Evolutionary conservation across 805 yeast genomes (phyloP).

Genomic region (Saccharomycopsis oosterbeekiorum): DNA sequence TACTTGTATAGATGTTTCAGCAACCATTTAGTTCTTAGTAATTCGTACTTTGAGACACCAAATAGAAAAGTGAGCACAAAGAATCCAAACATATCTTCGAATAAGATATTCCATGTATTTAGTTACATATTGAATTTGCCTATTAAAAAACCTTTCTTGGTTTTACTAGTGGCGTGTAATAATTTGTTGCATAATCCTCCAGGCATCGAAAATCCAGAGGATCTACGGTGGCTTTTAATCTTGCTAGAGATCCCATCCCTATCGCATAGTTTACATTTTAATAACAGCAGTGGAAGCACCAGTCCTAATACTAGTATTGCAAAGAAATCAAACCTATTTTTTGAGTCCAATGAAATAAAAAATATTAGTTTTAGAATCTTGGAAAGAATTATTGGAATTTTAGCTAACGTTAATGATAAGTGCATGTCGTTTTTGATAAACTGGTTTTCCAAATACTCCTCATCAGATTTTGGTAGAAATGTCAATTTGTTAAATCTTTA

Average conservation of each 20-base stretch:
- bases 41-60: conserved; percentile 35
- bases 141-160: conserved; percentile 48
- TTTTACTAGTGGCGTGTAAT: conserved; percentile 42
- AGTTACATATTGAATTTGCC: conserved; percentile 40
- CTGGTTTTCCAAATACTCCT: conserved; percentile 44
- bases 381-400: conserved; percentile 58
- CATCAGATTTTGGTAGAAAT: conserved; percentile 36
- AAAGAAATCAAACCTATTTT: conserved; percentile 8
- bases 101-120: conserved; percentile 39
- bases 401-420: conserved; percentile 40
- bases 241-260: conserved; percentile 62
- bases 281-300: background rate
- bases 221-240: conserved; percentile 51
- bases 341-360: conserved; percentile 42
- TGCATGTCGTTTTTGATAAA: conserved; percentile 37
- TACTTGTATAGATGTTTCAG: conserved; percentile 40
- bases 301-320: conserved; percentile 2
- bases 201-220: conserved; percentile 28
- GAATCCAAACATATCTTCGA: conserved; percentile 39
- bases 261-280: conserved; percentile 22
- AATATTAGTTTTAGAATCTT: conserved; percentile 56
- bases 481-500: conserved; percentile 66
- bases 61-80: conserved; percentile 26
- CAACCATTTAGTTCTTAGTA: conserved; percentile 37
- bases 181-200: conserved; percentile 45